Evolutionary conservation across 179 eudicot genomes (phyloP).

Genomic region (Spinacia oleracea): DNA sequence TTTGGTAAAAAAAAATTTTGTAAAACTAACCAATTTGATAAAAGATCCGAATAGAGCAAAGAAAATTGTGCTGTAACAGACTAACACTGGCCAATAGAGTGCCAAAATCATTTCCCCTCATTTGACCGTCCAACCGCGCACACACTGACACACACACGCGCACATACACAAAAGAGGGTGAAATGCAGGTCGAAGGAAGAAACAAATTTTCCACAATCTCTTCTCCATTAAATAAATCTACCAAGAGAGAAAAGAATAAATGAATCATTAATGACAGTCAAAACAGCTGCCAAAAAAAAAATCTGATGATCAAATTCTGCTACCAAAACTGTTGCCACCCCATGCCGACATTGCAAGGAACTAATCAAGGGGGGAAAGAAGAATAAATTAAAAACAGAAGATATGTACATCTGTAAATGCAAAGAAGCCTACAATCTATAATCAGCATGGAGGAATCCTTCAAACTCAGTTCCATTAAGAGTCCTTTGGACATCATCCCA

Average conservation of each 20-base stretch:
- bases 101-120: too few relatives aligned
- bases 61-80: too few relatives aligned
- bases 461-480: slow-evolving; percentile 71
- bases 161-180: background rate
- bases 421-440: slow-evolving; percentile 39
- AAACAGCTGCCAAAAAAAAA: slow-evolving; percentile 7
- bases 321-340: slow-evolving; percentile 25
- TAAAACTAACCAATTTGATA: too few relatives aligned
- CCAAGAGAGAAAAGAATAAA: slow-evolving; percentile 11
- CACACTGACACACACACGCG: too few relatives aligned
- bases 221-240: background rate
- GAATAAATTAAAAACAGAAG: background rate
- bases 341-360: background rate
- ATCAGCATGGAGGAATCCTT: slow-evolving; percentile 62
- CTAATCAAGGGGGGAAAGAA: background rate
- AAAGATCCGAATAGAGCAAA: too few relatives aligned
- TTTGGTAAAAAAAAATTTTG: too few relatives aligned
- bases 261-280: slow-evolving; percentile 17
- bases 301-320: slow-evolving; percentile 10
- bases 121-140: background rate
- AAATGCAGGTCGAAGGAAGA: background rate
- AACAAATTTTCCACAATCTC: background rate
- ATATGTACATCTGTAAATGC: slow-evolving; percentile 30
- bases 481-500: slow-evolving; percentile 69
- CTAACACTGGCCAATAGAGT: too few relatives aligned